phyloP scores from a whole-genome alignment of 768 basidiomycete genomes.

The Pleurotus giganteus region DNA sequence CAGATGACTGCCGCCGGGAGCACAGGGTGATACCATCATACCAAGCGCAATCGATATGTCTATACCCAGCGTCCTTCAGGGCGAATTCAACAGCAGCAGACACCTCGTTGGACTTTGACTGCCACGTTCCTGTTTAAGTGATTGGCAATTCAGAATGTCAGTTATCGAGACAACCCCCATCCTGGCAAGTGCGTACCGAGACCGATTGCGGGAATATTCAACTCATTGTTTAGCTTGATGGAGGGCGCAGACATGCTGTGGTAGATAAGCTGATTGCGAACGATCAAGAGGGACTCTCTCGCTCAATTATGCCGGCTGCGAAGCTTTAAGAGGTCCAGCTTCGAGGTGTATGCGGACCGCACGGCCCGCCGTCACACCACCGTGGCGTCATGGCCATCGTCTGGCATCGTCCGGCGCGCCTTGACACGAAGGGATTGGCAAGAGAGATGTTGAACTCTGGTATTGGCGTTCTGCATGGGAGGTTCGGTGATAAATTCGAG shows the following conservation, averaged over 20 bases:
- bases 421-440: too few species aligned
- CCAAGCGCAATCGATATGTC: constrained; percentile 73
- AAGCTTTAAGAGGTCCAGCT: neutral
- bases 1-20: constrained; percentile 4
- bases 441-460: too few species aligned
- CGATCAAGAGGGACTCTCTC: neutral
- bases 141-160: constrained; percentile 6
- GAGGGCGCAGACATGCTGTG: constrained; percentile 23
- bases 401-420: too few species aligned
- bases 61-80: constrained; percentile 71
- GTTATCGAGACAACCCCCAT: neutral
- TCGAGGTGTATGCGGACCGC: neutral
- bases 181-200: constrained; percentile 44
- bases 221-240: constrained; percentile 62
- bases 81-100: constrained; percentile 69
- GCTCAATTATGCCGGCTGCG: neutral
- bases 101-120: constrained; percentile 73
- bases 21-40: constrained; percentile 13
- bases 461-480: too few species aligned
- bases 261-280: constrained; percentile 1
- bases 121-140: constrained; percentile 69
- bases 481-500: too few species aligned
- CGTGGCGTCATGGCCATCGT: too few species aligned
- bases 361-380: too few species aligned
- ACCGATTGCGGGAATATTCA: constrained; percentile 53